Evolutionary conservation across 164 flowering plant genomes (phyloP), one percentile per base, ranked within the genome.

Genomic region (Taxillus chinensis): DNA sequence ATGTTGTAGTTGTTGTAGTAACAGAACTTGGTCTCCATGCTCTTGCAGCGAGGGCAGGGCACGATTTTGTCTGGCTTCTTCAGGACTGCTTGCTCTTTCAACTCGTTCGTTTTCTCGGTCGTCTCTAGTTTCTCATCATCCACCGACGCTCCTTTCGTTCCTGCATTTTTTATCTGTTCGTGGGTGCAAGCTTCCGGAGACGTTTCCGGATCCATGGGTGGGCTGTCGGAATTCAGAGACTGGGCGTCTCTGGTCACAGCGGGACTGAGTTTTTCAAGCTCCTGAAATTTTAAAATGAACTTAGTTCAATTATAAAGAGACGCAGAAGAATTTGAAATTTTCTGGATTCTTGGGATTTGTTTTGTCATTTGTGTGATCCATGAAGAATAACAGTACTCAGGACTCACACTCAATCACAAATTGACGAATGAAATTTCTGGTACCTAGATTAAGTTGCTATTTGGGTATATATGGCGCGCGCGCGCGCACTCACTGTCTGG

Each of bases 131-230:
- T 51, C 62, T 0, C 53, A 48, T 81, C 78, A 55, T 73, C 74
- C 17, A 60, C 61, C 1, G 80, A 68, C 2, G 77, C 75, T 7
- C 75, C 71, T 63, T 66, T 72, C 0, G 73, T 73, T 62, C 71
- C 68, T 7, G 70, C 80, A 63, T 68, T 68, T 51, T 27, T 0
- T 0, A 27, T 27, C 27, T 57, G 8, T 46, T 75, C n/a, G 79
- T 50, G 27, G 57, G 51, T 45, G 12, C 12, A 11, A 7, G 51
- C 13, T 3, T 68, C 73, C 2, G 69, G 60, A 7, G 59, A 56
- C 41, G 69, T 41, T 49, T 69, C 72, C 4, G 51, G 62, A 40
- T 62, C 55, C n/a, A 41, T 51, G 17, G 65, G 41, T 42, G 17
- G 45, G 13, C 69, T 76, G 39, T 72, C 74, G 5, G 54, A 42